Evolutionary conservation across 2,329 filamentous ascomycete genomes (phyloP).

Genomic region (Fusarium azukiicola): DNA sequence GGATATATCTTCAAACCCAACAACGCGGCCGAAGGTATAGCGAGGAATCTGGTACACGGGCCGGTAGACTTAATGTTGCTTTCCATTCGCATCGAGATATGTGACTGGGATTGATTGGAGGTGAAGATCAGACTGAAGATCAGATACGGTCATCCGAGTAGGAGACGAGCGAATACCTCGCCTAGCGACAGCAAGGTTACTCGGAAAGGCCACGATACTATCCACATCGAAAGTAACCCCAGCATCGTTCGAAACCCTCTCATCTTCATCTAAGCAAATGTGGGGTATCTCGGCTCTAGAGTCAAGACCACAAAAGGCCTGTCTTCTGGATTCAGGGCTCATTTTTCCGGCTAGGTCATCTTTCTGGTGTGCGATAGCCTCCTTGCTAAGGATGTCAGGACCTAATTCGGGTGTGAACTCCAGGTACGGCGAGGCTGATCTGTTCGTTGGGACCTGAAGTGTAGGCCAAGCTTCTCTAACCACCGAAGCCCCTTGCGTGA

Average conservation of each 20-base stretch:
- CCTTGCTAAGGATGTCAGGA: slow-evolving; percentile 8
- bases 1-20: no score
- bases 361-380: slow-evolving; percentile 16
- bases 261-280: slow-evolving; percentile 14
- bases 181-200: slow-evolving; percentile 15
- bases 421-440: neutral
- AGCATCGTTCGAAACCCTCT: neutral
- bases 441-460: neutral
- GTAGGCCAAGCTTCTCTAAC: no score
- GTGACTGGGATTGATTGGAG: no score
- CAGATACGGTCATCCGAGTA: no score
- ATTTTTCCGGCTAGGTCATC: slow-evolving; percentile 19
- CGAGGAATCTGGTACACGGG: no score
- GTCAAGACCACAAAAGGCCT: no score
- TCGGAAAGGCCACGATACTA: slow-evolving; percentile 16
- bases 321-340: slow-evolving; percentile 16
- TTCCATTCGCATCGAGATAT: no score
- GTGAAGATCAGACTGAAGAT: no score
- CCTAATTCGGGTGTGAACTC: slow-evolving; percentile 16
- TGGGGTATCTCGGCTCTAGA: slow-evolving; percentile 2
- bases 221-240: slow-evolving; percentile 15
- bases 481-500: no score
- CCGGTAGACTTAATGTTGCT: no score
- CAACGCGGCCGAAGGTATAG: no score
- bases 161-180: slow-evolving; percentile 15